Conservation (phyloP, 2,329 filamentous ascomycete species). For the Pseudocercospora crystallina region DNA sequence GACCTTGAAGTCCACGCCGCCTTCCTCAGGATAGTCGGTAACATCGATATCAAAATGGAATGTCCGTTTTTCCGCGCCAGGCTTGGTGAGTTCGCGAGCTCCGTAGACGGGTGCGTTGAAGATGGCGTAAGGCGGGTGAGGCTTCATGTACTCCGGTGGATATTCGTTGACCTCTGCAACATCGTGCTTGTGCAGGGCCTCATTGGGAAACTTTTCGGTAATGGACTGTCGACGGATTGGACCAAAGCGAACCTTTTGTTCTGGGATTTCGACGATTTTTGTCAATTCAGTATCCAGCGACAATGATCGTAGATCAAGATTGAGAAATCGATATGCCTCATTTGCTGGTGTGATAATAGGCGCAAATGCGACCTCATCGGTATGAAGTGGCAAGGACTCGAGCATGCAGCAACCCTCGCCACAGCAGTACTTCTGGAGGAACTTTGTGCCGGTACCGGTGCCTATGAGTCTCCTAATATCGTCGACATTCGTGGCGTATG, state of each 20-base stretch:
- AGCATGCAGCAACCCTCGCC: slow-evolving; percentile 65
- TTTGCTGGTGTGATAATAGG: slow-evolving; percentile 70
- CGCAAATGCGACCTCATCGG: slow-evolving; percentile 42
- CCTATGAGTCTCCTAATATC: slow-evolving; percentile 61
- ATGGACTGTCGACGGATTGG: slow-evolving; percentile 32
- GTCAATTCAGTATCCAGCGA: slow-evolving; percentile 69
- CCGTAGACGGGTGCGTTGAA: slow-evolving; percentile 85
- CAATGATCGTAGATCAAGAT: slow-evolving; percentile 73
- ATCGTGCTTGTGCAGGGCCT: slow-evolving; percentile 43
- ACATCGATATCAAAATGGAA: slow-evolving; percentile 98
- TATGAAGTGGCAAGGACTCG: slow-evolving; percentile 53
- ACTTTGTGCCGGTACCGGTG: slow-evolving; percentile 56
- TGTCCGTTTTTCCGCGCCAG: slow-evolving; percentile 91
- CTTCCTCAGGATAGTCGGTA: slow-evolving; percentile 85
- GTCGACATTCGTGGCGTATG: slow-evolving; percentile 51
- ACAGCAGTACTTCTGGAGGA: slow-evolving; percentile 63
- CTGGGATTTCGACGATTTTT: slow-evolving; percentile 69
- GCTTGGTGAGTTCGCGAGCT: slow-evolving; percentile 80
- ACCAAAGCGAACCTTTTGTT: slow-evolving; percentile 64
- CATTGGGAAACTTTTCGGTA: slow-evolving; percentile 59
- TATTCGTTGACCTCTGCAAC: slow-evolving; percentile 53
- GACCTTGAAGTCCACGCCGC: slow-evolving; percentile 88
- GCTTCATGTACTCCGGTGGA: slow-evolving; percentile 87
- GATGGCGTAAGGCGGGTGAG: slow-evolving; percentile 89
- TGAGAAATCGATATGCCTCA: slow-evolving; percentile 75